phyloP scores from a whole-genome alignment of 2,329 filamentous ascomycete species.

The Cladosporium sp. region DNA sequence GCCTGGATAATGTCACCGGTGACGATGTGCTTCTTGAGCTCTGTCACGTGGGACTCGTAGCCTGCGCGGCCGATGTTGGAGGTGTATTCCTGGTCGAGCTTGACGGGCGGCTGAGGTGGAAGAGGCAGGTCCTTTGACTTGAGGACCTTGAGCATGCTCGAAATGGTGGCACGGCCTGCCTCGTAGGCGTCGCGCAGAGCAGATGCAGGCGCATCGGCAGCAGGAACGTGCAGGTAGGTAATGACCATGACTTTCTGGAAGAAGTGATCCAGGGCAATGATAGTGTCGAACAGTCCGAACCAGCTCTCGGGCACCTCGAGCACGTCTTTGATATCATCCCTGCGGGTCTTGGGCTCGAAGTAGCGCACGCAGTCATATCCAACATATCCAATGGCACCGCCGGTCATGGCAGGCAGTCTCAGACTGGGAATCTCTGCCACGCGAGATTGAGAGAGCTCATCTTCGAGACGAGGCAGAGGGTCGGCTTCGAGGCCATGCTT shows the following conservation, averaged over 20 bases:
- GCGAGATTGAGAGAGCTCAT: constrained; percentile 74
- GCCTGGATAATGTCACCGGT: constrained; percentile 96
- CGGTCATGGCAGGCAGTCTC: constrained; percentile 79
- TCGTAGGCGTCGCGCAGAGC: constrained; percentile 69
- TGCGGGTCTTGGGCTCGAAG: constrained; percentile 94
- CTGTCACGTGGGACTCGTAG: constrained; percentile 86
- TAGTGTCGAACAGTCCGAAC: constrained; percentile 96
- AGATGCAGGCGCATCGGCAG: constrained; percentile 36
- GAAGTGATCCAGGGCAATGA: constrained; percentile 93
- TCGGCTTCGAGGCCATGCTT: constrained; percentile 83
- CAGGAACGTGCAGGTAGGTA: constrained; percentile 74
- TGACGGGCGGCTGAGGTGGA: constrained; percentile 66
- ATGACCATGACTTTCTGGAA: constrained; percentile 91
- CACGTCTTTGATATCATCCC: constrained; percentile 77
- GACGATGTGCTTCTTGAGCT: constrained; percentile 85
- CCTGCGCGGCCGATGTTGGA: constrained; percentile 89
- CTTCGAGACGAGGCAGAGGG: constrained; percentile 78
- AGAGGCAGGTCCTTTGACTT: constrained; percentile 71
- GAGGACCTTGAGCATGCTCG: constrained; percentile 68
- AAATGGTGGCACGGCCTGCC: constrained; percentile 64
- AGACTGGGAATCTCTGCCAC: constrained; percentile 83
- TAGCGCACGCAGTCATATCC: constrained; percentile 97
- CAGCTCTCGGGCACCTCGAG: constrained; percentile 87
- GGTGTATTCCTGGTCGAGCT: constrained; percentile 73
- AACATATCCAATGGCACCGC: constrained; percentile 93